phyloP scores from a whole-genome alignment of 192 early-diverging fungal species.

The Chytriomyces sp. region DNA sequence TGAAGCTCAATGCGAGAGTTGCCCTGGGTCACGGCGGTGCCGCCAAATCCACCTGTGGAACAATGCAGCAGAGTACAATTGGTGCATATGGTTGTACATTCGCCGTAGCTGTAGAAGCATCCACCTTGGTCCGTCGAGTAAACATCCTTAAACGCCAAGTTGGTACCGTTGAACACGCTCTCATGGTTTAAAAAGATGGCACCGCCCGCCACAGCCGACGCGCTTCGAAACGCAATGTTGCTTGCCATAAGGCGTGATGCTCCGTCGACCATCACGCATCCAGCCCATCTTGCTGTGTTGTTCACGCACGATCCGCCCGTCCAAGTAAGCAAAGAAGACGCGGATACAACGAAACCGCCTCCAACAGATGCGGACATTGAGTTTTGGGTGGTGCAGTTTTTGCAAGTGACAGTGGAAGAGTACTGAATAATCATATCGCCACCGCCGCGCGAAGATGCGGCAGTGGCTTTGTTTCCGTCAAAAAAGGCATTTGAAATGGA shows the following conservation, averaged over 20 bases:
- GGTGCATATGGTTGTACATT: constrained; percentile 2
- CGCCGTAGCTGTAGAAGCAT: not conserved
- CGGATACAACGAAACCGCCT: not conserved
- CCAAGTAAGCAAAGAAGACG: not conserved
- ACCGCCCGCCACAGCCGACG: not conserved
- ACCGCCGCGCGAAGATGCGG: not conserved
- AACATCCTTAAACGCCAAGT: not conserved
- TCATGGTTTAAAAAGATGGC: constrained; percentile 2
- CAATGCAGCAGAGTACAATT: not conserved
- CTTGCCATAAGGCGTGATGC: not conserved
- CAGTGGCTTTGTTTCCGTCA: not conserved
- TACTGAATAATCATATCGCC: constrained; percentile 2
- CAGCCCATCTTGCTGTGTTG: constrained; percentile 7
- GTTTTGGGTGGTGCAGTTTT: constrained; percentile 1
- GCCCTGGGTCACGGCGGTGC: not conserved
- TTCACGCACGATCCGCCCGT: constrained; percentile 7
- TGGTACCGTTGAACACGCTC: not conserved
- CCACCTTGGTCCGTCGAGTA: not conserved
- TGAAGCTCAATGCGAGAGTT: not conserved
- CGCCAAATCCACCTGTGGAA: constrained; percentile 3
- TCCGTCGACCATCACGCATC: constrained; percentile 1
- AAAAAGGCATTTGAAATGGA: not conserved
- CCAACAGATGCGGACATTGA: not conserved
- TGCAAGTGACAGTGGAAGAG: constrained; percentile 1
- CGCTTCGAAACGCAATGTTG: not conserved